Conservation (phyloP, 805 yeast species). For the Blastobotrys chiropterorum region DNA sequence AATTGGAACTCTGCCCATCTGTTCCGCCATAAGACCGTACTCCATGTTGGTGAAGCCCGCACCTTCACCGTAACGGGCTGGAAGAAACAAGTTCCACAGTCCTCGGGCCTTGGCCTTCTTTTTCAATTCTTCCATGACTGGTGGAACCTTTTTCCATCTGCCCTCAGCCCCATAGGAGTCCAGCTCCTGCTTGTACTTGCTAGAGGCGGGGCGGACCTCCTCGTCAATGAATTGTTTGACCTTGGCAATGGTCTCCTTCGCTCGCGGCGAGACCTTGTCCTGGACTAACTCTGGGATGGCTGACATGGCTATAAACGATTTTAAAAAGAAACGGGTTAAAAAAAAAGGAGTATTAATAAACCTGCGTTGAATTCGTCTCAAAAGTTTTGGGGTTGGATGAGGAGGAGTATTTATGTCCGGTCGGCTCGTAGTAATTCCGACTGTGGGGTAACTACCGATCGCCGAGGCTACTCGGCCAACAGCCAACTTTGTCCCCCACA, state of each 20-base stretch:
- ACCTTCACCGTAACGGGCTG: constrained; percentile 43
- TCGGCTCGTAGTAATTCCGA: too few species aligned
- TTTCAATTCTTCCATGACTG: constrained; percentile 46
- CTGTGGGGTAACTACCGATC: too few species aligned
- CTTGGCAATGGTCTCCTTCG: constrained; percentile 29
- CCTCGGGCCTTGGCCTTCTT: constrained; percentile 46
- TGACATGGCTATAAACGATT: too few species aligned
- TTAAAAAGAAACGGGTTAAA: too few species aligned
- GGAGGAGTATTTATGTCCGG: too few species aligned
- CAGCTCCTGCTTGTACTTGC: constrained; percentile 38
- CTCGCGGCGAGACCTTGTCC: constrained; percentile 32
- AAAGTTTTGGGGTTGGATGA: too few species aligned
- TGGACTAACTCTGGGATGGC: constrained; percentile 34
- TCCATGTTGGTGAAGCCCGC: constrained; percentile 57
- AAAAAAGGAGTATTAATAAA: too few species aligned
- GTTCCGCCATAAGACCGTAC: constrained; percentile 59
- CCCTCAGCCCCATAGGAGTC: constrained; percentile 31
- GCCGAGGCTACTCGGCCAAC: too few species aligned
- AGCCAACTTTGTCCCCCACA: too few species aligned
- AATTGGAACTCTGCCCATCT: constrained; percentile 47
- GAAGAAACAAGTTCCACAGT: constrained; percentile 55
- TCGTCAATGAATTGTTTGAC: constrained; percentile 48
- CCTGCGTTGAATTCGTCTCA: too few species aligned
- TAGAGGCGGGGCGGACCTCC: constrained; percentile 53
- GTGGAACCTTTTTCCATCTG: constrained; percentile 46